Conservation (phyloP, 2,329 filamentous ascomycete species). For the Acrocalymma vagum region DNA sequence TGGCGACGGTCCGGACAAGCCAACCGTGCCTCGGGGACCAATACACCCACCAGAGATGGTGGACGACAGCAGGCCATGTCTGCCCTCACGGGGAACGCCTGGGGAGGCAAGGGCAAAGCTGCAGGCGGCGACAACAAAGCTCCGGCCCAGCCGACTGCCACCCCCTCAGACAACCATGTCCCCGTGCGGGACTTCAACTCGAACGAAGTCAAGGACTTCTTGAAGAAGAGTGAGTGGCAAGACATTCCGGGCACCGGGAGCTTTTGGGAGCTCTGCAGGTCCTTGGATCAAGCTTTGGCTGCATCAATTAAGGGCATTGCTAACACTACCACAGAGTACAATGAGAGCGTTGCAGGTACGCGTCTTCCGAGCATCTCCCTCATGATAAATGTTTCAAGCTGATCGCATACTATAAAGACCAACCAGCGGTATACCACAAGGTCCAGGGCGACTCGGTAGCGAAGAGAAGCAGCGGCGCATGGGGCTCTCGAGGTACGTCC, state of each 20-base stretch:
- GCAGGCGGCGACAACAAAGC: conserved; percentile 23
- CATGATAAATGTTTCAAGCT: conserved; percentile 22
- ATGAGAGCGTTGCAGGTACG: conserved; percentile 40
- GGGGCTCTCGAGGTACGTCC: conserved; percentile 49
- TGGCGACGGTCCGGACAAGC: conserved; percentile 45
- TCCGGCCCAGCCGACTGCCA: conserved; percentile 22
- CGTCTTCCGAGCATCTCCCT: conserved; percentile 7
- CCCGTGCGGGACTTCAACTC: conserved; percentile 54
- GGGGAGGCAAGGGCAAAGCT: conserved; percentile 43
- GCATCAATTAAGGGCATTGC: conserved; percentile 11
- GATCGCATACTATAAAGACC: conserved; percentile 30
- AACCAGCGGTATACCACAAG: conserved; percentile 46
- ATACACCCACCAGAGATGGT: conserved; percentile 42
- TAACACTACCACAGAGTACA: conserved; percentile 34
- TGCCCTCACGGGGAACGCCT: conserved; percentile 42
- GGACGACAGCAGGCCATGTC: conserved; percentile 43
- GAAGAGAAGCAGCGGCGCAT: conserved; percentile 48
- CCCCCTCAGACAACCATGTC: conserved; percentile 37
- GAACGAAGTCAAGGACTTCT: conserved; percentile 51
- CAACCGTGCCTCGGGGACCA: conserved; percentile 42
- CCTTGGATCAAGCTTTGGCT: conserved; percentile 1
- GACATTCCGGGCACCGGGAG: not conserved
- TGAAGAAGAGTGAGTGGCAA: conserved; percentile 49
- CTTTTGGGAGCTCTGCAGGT: not conserved
- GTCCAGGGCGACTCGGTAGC: conserved; percentile 49